Percentiles rank a stretch among this genome's conserved stretches.
phyloP scores from a whole-genome alignment of 208 protist species.

The Tritrichomonas foetus region DNA sequence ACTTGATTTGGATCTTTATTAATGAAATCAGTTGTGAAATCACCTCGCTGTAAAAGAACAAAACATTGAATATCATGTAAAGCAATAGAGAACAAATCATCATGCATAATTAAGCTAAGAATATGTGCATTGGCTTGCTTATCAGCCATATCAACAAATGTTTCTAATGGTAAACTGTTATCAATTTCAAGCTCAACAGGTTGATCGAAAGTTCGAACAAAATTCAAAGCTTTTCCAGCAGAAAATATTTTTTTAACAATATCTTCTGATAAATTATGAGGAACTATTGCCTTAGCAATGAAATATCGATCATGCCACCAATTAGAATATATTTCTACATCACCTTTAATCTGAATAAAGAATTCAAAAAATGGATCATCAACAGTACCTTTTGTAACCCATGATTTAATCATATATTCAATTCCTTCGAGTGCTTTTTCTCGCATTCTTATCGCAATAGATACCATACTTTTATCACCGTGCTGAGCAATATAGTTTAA shows the following conservation, averaged over 20 bases:
- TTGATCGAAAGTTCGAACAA: neutral
- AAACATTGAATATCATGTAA: neutral
- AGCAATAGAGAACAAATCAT: neutral
- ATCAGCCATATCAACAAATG: neutral
- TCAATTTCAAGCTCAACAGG: neutral
- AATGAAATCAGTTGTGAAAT: neutral
- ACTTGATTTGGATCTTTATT: neutral
- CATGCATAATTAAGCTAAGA: neutral
- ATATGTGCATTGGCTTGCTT: neutral
- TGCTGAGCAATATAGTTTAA: neutral
- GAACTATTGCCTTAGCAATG: neutral
- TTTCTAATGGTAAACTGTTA: neutral
- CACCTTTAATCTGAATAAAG: neutral
- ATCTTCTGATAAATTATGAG: neutral
- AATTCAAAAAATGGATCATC: conserved; percentile 38
- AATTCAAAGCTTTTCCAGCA: neutral
- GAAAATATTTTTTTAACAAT: neutral
- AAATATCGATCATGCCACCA: conserved; percentile 16
- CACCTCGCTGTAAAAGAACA: neutral
- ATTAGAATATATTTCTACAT: neutral
- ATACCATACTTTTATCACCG: neutral
- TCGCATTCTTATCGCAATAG: neutral
- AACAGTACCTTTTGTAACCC: neutral
- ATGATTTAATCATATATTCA: neutral
- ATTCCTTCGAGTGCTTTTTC: neutral